Percentiles rank a stretch among this genome's conserved stretches.
Evolutionary conservation across 495 filamentous ascomycete genomes (phyloP).

Genomic region (Apodospora peruviana): DNA sequence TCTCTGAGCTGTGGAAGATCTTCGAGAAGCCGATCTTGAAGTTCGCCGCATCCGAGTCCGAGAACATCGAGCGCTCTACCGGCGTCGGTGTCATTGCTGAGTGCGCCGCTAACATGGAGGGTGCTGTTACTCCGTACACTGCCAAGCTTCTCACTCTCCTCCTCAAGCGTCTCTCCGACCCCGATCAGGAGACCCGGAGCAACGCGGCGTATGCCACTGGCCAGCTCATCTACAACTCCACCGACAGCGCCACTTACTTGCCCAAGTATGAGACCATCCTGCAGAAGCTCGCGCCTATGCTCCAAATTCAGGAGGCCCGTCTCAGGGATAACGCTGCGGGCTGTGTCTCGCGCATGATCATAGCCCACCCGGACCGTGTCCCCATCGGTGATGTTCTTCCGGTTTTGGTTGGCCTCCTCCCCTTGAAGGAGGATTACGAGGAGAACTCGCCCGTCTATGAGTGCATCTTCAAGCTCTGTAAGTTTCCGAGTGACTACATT

Average conservation of each 20-base stretch:
- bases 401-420: conserved; percentile 69
- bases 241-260: conserved; percentile 62
- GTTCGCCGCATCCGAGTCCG: conserved; percentile 71
- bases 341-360: conserved; percentile 88
- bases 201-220: conserved; percentile 91
- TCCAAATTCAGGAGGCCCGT: conserved; percentile 67
- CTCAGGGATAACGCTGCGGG: conserved; percentile 91
- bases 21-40: conserved; percentile 87
- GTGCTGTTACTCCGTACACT: conserved; percentile 71
- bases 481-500: too few species aligned
- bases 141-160: conserved; percentile 69
- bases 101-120: conserved; percentile 81
- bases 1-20: conserved; percentile 83
- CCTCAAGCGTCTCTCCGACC: conserved; percentile 79
- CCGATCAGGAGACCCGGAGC: conserved; percentile 87
- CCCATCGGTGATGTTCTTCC: conserved; percentile 78
- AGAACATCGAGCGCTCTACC: conserved; percentile 79
- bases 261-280: conserved; percentile 73
- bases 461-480: conserved; percentile 82
- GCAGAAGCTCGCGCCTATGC: conserved; percentile 73
- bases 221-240: conserved; percentile 73
- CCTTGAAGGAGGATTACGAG: conserved; percentile 89
- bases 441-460: conserved; percentile 91
- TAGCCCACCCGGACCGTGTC: conserved; percentile 69
- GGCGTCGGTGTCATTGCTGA: conserved; percentile 90